A percentile compares a stretch with the other conserved stretches of the same genome.
Evolutionary conservation across 305 asterid species (phyloP).

Genomic region (Petunia hybrid): DNA sequence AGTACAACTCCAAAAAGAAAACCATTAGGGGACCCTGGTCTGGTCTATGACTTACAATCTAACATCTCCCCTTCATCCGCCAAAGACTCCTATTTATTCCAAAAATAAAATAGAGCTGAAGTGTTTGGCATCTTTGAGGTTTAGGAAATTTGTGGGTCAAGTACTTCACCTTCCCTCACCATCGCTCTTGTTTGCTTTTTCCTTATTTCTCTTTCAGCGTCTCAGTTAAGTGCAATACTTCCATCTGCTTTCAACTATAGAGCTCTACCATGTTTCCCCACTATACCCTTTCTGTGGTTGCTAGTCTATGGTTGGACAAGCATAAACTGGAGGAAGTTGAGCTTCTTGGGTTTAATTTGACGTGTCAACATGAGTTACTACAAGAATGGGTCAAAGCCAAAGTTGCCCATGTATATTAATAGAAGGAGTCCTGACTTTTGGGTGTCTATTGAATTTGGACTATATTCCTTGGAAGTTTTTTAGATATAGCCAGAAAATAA

Average conservation of each 20-base stretch:
- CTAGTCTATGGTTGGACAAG: not conserved
- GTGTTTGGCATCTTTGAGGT: not conserved
- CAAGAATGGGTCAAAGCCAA: not conserved
- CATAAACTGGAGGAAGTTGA: not conserved
- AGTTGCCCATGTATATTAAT: not conserved
- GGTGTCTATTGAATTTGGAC: not conserved
- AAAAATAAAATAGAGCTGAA: not conserved
- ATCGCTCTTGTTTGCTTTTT: not conserved
- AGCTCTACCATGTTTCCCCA: not conserved
- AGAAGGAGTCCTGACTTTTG: not conserved
- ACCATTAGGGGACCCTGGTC: too few relatives aligned
- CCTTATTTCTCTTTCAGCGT: not conserved
- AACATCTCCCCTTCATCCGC: too few relatives aligned
- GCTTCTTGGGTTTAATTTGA: not conserved
- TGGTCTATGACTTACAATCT: too few relatives aligned
- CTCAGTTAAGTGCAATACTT: not conserved
- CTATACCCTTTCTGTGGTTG: not conserved
- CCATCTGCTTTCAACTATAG: not conserved
- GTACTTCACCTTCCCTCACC: not conserved
- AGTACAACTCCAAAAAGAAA: too few relatives aligned
- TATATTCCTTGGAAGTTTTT: not conserved
- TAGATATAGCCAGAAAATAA: not conserved
- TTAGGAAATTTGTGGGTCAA: not conserved
- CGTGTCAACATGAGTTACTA: not conserved
- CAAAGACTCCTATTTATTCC: too few relatives aligned